Evolutionary conservation across 768 basidiomycete genomes (phyloP).

Genomic region (Lentinula guzmanii): DNA sequence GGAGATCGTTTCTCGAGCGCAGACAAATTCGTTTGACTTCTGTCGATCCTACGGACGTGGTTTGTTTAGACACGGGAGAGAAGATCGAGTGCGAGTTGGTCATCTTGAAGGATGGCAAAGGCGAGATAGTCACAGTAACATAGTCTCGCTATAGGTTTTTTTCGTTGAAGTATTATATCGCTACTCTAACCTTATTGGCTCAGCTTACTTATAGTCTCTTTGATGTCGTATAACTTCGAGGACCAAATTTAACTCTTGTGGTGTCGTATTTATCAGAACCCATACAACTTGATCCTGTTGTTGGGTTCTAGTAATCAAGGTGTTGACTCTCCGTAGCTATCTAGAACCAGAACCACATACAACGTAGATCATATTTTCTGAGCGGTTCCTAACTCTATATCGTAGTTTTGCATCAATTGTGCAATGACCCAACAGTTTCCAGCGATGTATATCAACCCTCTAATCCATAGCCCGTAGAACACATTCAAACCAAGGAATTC

Average conservation of each 20-base stretch:
- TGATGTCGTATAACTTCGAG: too few species aligned
- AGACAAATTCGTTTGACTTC: slow-evolving; percentile 78
- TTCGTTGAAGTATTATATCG: too few species aligned
- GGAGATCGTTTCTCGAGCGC: slow-evolving; percentile 78
- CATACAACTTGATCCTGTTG: neutral
- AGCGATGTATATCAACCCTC: slow-evolving; percentile 67
- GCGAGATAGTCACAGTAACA: slow-evolving; percentile 87
- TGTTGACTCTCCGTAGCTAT: too few species aligned
- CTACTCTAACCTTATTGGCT: too few species aligned
- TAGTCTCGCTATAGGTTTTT: slow-evolving; percentile 19
- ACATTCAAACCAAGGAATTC: slow-evolving; percentile 82
- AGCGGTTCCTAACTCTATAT: neutral
- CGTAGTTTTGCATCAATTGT: slow-evolving; percentile 50
- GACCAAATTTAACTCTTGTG: too few species aligned
- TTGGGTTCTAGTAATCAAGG: too few species aligned
- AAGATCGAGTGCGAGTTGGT: slow-evolving; percentile 89
- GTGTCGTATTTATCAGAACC: too few species aligned
- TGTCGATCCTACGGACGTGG: slow-evolving; percentile 82
- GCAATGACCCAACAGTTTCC: slow-evolving; percentile 80
- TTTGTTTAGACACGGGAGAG: slow-evolving; percentile 90
- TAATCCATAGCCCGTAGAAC: slow-evolving; percentile 71
- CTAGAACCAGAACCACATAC: too few species aligned
- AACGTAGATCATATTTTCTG: neutral
- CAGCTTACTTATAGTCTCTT: too few species aligned
- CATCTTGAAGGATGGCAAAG: slow-evolving; percentile 85